phyloP scores from a whole-genome alignment of 129 eudicot species.

The Scalesia atractyloides region DNA sequence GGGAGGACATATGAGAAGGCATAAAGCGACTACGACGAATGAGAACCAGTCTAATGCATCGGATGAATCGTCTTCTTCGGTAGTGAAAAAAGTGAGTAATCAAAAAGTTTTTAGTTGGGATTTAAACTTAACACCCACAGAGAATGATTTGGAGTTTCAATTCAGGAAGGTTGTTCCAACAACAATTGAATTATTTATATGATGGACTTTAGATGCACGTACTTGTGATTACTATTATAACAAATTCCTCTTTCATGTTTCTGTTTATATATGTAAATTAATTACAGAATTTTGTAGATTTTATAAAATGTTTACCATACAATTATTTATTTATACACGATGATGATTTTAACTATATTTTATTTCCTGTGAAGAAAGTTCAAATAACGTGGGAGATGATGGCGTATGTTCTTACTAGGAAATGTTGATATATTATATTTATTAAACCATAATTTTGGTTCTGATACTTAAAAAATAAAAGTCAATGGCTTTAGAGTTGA shows the following conservation, averaged over 20 bases:
- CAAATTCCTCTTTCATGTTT: neutral
- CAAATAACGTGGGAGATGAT: slow-evolving; percentile 32
- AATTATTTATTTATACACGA: neutral
- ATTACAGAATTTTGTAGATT: neutral
- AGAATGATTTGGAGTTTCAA: slow-evolving; percentile 57
- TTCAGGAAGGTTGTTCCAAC: slow-evolving; percentile 38
- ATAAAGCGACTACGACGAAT: slow-evolving; percentile 34
- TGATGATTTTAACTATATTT: slow-evolving; percentile 1
- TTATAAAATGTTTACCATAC: neutral
- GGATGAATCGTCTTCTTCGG: slow-evolving; percentile 22
- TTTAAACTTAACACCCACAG: slow-evolving; percentile 78
- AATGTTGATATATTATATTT: neutral
- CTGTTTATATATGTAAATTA: neutral
- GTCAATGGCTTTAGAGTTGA: slow-evolving; percentile 24
- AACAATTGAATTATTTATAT: slow-evolving; percentile 35
- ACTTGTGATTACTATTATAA: neutral
- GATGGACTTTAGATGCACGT: slow-evolving; percentile 14
- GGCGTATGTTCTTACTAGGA: slow-evolving; percentile 7
- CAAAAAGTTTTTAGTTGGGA: slow-evolving; percentile 57
- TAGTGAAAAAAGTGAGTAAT: slow-evolving; percentile 48
- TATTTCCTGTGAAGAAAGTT: neutral
- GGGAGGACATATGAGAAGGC: slow-evolving; percentile 95
- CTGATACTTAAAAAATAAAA: neutral
- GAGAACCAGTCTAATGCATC: slow-evolving; percentile 25
- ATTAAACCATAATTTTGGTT: neutral